Evolutionary conservation across 768 basidiomycete species (phyloP).

Genomic region (Epithele typhae): DNA sequence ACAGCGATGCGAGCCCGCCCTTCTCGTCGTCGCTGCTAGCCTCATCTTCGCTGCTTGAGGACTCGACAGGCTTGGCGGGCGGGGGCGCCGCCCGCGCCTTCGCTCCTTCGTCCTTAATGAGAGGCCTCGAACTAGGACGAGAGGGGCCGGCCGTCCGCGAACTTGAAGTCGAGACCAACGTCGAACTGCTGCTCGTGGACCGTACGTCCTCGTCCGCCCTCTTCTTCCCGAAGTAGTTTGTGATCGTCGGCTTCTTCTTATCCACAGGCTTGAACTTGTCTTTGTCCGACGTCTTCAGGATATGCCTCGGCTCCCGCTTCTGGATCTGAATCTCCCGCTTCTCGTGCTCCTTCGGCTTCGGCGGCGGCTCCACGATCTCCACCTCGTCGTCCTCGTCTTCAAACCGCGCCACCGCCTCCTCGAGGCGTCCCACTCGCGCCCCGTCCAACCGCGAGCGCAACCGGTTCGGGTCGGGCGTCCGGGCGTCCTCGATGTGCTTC

Average conservation of each 20-base stretch:
- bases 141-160: background rate
- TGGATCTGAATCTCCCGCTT: constrained; percentile 6
- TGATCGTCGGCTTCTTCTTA: constrained; percentile 9
- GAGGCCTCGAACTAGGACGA: background rate
- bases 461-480: constrained; percentile 40
- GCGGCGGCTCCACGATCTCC: constrained; percentile 43
- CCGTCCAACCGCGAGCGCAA: constrained; percentile 52
- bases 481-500: constrained; percentile 58
- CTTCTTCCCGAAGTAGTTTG: constrained; percentile 25
- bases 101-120: constrained; percentile 8
- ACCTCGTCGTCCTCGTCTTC: constrained; percentile 59
- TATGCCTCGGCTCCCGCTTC: constrained; percentile 8
- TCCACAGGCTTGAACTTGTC: constrained; percentile 1
- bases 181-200: background rate
- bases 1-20: constrained; percentile 47
- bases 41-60: constrained; percentile 46
- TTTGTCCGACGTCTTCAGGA: constrained; percentile 6
- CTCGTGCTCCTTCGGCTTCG: constrained; percentile 2
- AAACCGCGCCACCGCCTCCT: constrained; percentile 62
- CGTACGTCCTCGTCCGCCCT: constrained; percentile 31
- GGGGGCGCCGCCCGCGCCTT: constrained; percentile 21
- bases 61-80: constrained; percentile 26
- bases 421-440: constrained; percentile 58
- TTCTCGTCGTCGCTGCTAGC: constrained; percentile 42
- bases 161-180: background rate